A percentile compares a stretch with the other conserved stretches of the same genome.
Evolutionary conservation across 129 eudicot species (phyloP).

Genomic region (Pseudognaphalium luteoalbum): DNA sequence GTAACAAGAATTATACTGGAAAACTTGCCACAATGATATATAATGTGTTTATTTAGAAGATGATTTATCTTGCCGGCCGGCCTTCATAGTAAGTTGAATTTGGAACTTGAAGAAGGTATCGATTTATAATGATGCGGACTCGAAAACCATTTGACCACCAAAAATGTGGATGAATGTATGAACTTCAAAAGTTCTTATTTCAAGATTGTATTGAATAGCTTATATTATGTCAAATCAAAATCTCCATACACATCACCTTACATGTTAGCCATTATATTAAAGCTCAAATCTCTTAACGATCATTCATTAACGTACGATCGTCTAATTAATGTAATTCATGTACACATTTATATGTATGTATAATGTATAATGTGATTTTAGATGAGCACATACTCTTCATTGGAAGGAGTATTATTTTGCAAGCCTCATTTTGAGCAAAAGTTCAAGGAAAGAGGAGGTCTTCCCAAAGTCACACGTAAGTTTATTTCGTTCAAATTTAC

Average conservation of each 20-base stretch:
- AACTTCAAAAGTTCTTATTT: not conserved
- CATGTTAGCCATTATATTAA: no score
- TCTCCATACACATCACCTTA: not conserved
- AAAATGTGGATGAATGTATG: not conserved
- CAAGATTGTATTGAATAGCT: not conserved
- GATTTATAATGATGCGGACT: not conserved
- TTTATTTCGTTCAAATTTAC: not conserved
- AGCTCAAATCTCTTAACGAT: no score
- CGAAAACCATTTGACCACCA: not conserved
- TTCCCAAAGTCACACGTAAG: slow-evolving; percentile 51
- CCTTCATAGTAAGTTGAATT: not conserved
- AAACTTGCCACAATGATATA: not conserved
- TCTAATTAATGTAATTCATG: no score
- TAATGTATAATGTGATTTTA: slow-evolving; percentile 12
- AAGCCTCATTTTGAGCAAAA: slow-evolving; percentile 92
- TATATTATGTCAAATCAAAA: not conserved
- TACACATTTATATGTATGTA: no score
- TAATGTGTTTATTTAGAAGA: not conserved
- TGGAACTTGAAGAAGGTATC: not conserved
- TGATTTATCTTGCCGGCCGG: not conserved
- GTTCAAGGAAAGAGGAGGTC: slow-evolving; percentile 67
- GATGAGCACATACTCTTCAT: slow-evolving; percentile 71
- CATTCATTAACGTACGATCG: no score
- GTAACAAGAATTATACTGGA: not conserved
- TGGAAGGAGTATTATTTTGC: slow-evolving; percentile 76